Conservation (phyloP, 768 basidiomycete genomes). For the Leccinum obscurum region DNA sequence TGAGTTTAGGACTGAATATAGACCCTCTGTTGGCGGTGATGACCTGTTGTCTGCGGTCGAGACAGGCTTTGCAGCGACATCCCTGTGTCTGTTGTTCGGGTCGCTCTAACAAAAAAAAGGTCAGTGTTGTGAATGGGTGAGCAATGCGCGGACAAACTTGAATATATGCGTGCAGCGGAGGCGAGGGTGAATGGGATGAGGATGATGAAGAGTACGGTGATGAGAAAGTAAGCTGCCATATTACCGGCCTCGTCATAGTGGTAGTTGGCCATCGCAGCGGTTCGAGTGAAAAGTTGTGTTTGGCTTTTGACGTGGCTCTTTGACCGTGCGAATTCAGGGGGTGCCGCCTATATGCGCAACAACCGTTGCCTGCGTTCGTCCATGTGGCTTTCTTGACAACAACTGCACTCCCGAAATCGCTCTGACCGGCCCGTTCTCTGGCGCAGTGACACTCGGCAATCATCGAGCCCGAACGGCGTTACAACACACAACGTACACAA, state of each 20-base stretch:
- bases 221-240: constrained; percentile 88
- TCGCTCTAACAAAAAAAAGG: constrained; percentile 27
- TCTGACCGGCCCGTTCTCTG: too few species aligned
- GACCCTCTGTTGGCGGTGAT: constrained; percentile 46
- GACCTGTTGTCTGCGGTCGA: constrained; percentile 51
- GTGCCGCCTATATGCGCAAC: too few species aligned
- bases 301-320: constrained; percentile 15
- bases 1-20: constrained; percentile 47
- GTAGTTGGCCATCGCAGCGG: constrained; percentile 66
- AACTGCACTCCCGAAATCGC: too few species aligned
- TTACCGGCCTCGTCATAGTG: constrained; percentile 84
- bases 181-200: constrained; percentile 77
- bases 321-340: constrained; percentile 24
- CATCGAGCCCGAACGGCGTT: too few species aligned
- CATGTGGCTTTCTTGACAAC: too few species aligned
- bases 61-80: constrained; percentile 65
- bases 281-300: background rate
- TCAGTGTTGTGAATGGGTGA: background rate
- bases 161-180: constrained; percentile 36
- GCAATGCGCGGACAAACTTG: constrained; percentile 42
- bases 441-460: too few species aligned
- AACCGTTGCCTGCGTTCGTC: too few species aligned
- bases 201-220: constrained; percentile 84
- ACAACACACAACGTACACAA: too few species aligned
- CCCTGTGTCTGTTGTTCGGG: constrained; percentile 37